Conservation (phyloP, 129 eudicot species). For the Rutidosis leptorrhynchoides region DNA sequence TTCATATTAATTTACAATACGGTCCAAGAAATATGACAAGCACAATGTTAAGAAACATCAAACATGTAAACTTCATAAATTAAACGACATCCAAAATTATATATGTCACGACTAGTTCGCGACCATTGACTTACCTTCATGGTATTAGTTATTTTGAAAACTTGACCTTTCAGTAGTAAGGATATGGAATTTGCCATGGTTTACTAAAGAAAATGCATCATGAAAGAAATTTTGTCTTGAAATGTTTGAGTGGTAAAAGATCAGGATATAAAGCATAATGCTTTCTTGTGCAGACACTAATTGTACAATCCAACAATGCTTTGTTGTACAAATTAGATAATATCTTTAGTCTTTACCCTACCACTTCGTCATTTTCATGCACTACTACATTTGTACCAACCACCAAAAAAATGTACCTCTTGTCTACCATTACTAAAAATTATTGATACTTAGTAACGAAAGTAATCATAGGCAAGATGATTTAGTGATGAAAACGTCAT, state of each 20-base stretch:
- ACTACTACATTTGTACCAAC: slow-evolving; percentile 4
- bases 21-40: not conserved
- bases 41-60: not conserved
- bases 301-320: slow-evolving; percentile 30
- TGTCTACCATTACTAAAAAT: slow-evolving; percentile 1
- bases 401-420: slow-evolving; percentile 6
- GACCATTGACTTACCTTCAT: not conserved
- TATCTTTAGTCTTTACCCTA: slow-evolving; percentile 33
- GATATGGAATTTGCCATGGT: slow-evolving; percentile 14
- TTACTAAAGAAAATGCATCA: slow-evolving; percentile 18
- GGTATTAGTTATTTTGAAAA: not conserved
- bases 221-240: slow-evolving; percentile 20
- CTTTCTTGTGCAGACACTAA: slow-evolving; percentile 29
- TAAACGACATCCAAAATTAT: not conserved
- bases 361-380: slow-evolving; percentile 25
- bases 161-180: slow-evolving; percentile 23
- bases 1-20: too few relatives aligned
- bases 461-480: too few relatives aligned
- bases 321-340: not conserved
- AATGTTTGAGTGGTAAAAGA: slow-evolving; percentile 22
- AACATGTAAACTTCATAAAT: not conserved
- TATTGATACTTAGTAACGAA: too few relatives aligned
- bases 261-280: slow-evolving; percentile 18
- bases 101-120: not conserved
- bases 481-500: too few relatives aligned